A percentile compares a stretch with the other conserved stretches of the same genome.
phyloP scores from a whole-genome alignment of 139 green algal genomes.

The Edaphochlamys debaryana region DNA sequence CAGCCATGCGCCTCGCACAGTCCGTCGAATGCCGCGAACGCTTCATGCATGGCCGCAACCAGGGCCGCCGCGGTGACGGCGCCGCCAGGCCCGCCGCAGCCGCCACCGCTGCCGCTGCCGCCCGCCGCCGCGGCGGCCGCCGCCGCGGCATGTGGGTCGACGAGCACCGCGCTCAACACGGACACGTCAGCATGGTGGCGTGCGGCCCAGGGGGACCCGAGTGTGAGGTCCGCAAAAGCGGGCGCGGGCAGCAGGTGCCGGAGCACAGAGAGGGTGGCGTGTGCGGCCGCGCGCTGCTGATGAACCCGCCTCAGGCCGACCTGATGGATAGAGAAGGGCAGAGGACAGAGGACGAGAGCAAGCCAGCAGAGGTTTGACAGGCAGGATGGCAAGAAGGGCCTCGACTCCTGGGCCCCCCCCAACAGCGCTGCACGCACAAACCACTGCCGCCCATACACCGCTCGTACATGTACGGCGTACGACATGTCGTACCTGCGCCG shows the following conservation, averaged over 20 bases:
- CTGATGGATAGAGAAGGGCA: too few species aligned
- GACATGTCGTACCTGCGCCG: slow-evolving; percentile 22
- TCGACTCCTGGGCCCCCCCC: too few species aligned
- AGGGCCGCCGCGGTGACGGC: not conserved
- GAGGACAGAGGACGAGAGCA: too few species aligned
- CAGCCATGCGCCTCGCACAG: slow-evolving; percentile 23
- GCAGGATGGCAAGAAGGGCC: too few species aligned
- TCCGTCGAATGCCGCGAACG: slow-evolving; percentile 8
- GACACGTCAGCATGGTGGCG: slow-evolving; percentile 18
- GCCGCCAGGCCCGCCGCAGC: not conserved
- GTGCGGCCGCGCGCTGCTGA: slow-evolving; percentile 26
- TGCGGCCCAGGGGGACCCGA: slow-evolving; percentile 21
- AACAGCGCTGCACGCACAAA: too few species aligned
- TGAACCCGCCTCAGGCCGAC: slow-evolving; percentile 4
- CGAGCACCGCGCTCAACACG: not conserved
- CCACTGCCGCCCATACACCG: too few species aligned
- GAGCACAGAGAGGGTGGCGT: slow-evolving; percentile 18
- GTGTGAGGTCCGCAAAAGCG: slow-evolving; percentile 14
- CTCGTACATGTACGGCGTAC: too few species aligned
- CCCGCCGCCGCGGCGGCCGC: not conserved
- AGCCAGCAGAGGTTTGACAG: too few species aligned
- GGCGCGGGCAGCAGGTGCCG: slow-evolving; percentile 30
- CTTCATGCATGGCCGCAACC: slow-evolving; percentile 9
- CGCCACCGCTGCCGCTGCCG: not conserved
- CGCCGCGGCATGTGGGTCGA: not conserved